Conservation (phyloP, 441 rosid species). For the Cnidoscolus chayamansa region DNA sequence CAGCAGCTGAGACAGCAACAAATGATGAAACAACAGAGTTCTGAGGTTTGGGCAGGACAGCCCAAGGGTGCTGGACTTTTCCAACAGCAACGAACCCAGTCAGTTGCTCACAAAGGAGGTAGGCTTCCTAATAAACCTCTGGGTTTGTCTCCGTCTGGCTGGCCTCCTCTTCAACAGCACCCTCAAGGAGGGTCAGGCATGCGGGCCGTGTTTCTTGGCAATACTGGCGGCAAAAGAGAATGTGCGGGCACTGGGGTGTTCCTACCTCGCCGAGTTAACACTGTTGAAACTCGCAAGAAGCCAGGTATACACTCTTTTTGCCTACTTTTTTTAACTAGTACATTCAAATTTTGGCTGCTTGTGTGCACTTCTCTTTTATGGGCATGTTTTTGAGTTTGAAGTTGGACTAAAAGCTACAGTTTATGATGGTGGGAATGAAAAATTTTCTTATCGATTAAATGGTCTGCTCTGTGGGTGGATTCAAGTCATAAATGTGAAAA, state of each 20-base stretch:
- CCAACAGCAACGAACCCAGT: slow-evolving; percentile 16
- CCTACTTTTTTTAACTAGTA: too few relatives aligned
- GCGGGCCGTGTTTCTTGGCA: slow-evolving; percentile 57
- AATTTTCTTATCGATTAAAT: background rate
- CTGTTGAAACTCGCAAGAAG: slow-evolving; percentile 46
- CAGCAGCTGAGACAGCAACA: slow-evolving; percentile 51
- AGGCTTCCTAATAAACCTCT: slow-evolving; percentile 26
- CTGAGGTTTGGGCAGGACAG: slow-evolving; percentile 32
- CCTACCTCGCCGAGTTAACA: slow-evolving; percentile 55
- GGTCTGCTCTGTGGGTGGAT: background rate
- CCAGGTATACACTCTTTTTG: slow-evolving; percentile 28
- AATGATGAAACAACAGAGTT: slow-evolving; percentile 36
- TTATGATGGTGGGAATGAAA: too few relatives aligned
- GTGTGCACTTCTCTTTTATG: too few relatives aligned
- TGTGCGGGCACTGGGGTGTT: slow-evolving; percentile 86
- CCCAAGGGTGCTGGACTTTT: slow-evolving; percentile 23
- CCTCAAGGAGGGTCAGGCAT: slow-evolving; percentile 39
- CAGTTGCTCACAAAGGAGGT: slow-evolving; percentile 28
- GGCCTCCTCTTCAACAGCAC: slow-evolving; percentile 43
- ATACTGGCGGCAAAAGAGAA: slow-evolving; percentile 40
- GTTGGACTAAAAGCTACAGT: too few relatives aligned
- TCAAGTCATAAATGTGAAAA: too few relatives aligned
- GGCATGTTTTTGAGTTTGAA: background rate
- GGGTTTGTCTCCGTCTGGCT: slow-evolving; percentile 50
- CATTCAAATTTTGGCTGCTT: too few relatives aligned